Evolutionary conservation across 2,329 filamentous ascomycete genomes (phyloP), one percentile per base, ranked within the genome.

Genomic region (Pseudogymnoascus sp.): DNA sequence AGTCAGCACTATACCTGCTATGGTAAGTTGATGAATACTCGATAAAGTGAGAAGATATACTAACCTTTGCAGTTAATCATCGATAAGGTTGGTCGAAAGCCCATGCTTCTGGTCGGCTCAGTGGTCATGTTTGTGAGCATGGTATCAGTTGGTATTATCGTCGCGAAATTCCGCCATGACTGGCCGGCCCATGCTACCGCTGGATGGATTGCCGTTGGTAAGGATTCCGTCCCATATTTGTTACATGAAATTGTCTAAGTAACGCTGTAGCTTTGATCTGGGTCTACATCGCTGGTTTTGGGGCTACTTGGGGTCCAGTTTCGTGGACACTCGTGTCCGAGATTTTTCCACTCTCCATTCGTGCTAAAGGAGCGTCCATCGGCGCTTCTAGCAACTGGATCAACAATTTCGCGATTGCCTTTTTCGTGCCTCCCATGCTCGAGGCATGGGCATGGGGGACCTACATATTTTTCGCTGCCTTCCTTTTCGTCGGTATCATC

Each of bases 381-480:
- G 74, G 73, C 4, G 75, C 76, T 0, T 76, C 74, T 0, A 75
- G 72, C 64, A 78, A 78, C 69, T 79, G 77, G 77, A 60, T 77
- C 39, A 77, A 75, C 70, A 79, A 80, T 66, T 81, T 81, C 43
- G 74, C 76, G 61, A 75, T 81, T 11, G 78, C 77, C 3, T 76
- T 80, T 38, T 77, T 75, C 41, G 75, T 78, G 0, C 77, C 77
- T 2, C 72, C 75, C 8, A 81, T 78, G 74, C 67, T 77, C 6
- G 67, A 68, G 33, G 65, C 65, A 31, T 77, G 75, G 65, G 67
- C 74, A n/a, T 83, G 78, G 70, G 81, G 81, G 14, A 81, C 80
- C 0, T 84, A 83, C 66, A 79, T 84, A 64, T 83, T 84, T 73
- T 84, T 84, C 63, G 80, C 80, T 0, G 74, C 74, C 0, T 77